phyloP scores from a whole-genome alignment of 352 stramenopile genomes.

The Globisporangium paddicum region DNA sequence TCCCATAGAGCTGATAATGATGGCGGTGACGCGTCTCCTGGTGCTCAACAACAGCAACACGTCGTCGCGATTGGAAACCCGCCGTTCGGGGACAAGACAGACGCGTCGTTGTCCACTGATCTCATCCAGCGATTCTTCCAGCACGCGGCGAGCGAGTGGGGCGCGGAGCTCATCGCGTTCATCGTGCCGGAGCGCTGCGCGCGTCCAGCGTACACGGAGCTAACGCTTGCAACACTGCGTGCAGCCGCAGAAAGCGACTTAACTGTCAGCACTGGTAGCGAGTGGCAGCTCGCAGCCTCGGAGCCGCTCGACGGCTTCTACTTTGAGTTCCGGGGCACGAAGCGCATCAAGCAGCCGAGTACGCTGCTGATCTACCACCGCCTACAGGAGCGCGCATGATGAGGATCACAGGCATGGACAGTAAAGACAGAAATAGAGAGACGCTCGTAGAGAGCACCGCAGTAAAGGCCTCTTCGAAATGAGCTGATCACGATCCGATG shows the following conservation, averaged over 20 bases:
- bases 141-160: slow-evolving; percentile 45
- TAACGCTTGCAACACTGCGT: slow-evolving; percentile 26
- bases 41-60: neutral
- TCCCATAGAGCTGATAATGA: slow-evolving; percentile 18
- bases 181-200: slow-evolving; percentile 65
- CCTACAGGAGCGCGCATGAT: neutral
- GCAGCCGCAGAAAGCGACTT: neutral
- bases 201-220: slow-evolving; percentile 30
- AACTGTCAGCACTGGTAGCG: neutral
- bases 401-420: too few species aligned
- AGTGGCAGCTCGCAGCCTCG: slow-evolving; percentile 28
- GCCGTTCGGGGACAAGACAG: slow-evolving; percentile 43
- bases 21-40: neutral
- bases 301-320: slow-evolving; percentile 30
- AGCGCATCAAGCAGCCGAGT: slow-evolving; percentile 66
- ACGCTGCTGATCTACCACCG: slow-evolving; percentile 36
- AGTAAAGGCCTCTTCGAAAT: too few species aligned
- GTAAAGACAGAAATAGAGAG: slow-evolving; percentile 8
- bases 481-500: too few species aligned
- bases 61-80: slow-evolving; percentile 65
- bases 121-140: slow-evolving; percentile 52
- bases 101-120: slow-evolving; percentile 18
- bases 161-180: slow-evolving; percentile 48
- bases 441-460: neutral
- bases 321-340: slow-evolving; percentile 61